Evolutionary conservation across 1,284 basidiomycete genomes (phyloP).

Genomic region (Sporisorium sorghi): DNA sequence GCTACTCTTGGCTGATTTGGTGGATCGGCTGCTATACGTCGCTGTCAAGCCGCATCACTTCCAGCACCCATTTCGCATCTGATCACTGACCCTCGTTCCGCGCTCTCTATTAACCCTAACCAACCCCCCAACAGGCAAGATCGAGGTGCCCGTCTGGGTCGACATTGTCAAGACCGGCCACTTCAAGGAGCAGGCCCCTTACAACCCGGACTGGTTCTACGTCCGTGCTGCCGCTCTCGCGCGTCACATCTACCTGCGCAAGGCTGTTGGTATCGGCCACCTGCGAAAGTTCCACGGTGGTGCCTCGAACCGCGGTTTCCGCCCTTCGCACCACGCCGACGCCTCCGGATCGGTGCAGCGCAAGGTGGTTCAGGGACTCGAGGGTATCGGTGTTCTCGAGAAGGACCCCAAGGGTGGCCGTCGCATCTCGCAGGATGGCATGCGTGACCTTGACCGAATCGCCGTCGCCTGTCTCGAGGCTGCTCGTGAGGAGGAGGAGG

Average conservation of each 20-base stretch:
- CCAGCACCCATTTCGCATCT: not conserved
- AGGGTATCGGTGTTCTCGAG: slow-evolving; percentile 99
- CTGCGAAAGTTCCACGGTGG: slow-evolving; percentile 97
- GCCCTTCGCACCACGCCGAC: slow-evolving; percentile 89
- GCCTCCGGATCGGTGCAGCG: slow-evolving; percentile 77
- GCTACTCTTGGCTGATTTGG: too few species aligned
- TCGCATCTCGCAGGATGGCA: slow-evolving; percentile 95
- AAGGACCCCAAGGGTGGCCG: slow-evolving; percentile 90
- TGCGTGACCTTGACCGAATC: slow-evolving; percentile 96
- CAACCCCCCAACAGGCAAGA: slow-evolving; percentile 75
- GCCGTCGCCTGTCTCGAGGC: slow-evolving; percentile 95
- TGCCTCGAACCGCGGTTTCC: slow-evolving; percentile 87
- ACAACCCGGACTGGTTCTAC: slow-evolving; percentile 99
- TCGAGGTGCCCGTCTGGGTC: slow-evolving; percentile 98
- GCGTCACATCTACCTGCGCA: slow-evolving; percentile 99
- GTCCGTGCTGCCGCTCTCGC: slow-evolving; percentile 97
- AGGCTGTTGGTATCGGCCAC: slow-evolving; percentile 96
- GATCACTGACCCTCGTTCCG: not conserved
- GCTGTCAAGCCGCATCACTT: not conserved
- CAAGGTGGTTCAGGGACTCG: slow-evolving; percentile 88
- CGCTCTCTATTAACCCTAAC: not conserved
- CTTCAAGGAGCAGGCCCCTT: slow-evolving; percentile 98
- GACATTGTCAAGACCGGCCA: slow-evolving; percentile 98
- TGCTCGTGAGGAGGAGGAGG: slow-evolving; percentile 84
- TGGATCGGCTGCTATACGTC: slow-evolving; percentile 3